Evolutionary conservation across 2,329 filamentous ascomycete genomes (phyloP), one percentile per base, ranked within the genome.

Genomic region (Hypoxylon sp.): DNA sequence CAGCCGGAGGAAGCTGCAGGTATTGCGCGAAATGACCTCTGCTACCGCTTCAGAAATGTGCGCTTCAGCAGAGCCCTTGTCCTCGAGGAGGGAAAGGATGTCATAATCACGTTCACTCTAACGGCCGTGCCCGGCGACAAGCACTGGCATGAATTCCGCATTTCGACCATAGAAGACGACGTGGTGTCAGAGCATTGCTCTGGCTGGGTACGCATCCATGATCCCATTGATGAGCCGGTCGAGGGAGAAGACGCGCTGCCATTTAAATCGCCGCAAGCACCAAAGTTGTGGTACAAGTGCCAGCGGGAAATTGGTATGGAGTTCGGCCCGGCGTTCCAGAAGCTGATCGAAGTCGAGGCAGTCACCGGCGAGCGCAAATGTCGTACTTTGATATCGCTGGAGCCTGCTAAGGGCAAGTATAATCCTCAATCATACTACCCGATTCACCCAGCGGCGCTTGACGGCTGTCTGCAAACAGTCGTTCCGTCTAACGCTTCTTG

Each of bases 281-380:
- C 61, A 0, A 44, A 31, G 3, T 13, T 67, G 1, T 80, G 78
- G 78, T 77, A 79, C 68, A 78, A 78, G 64, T 62, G 68, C 0
- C 61, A 72, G 48, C 24, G n/a, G 0, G 75, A 77, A n/a, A 66
- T 73, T 15, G 79, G 79, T 19, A 71, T 73, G 32, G 66, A 71
- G n/a, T 78, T 77, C 31, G 76, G 76, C 0, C 72, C 72, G 0
- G 10, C 64, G 0, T 75, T 78, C 61, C 71, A 71, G 51, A 75
- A 72, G 32, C 17, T 70, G 0, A 29, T 50, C 0, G 15, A 21
- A 1, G 29, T 72, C 31, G 75, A 75, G 37, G 7, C 68, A 1
- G 50, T 42, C 11, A 67, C 6, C 10, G 76, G 77, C 0, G 19
- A 65, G 31, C 67, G 67, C 0, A 50, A 37, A 0, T 68, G 62